Evolutionary conservation across 2,329 filamentous ascomycete genomes (phyloP).

Genomic region (Claviceps sorghi): DNA sequence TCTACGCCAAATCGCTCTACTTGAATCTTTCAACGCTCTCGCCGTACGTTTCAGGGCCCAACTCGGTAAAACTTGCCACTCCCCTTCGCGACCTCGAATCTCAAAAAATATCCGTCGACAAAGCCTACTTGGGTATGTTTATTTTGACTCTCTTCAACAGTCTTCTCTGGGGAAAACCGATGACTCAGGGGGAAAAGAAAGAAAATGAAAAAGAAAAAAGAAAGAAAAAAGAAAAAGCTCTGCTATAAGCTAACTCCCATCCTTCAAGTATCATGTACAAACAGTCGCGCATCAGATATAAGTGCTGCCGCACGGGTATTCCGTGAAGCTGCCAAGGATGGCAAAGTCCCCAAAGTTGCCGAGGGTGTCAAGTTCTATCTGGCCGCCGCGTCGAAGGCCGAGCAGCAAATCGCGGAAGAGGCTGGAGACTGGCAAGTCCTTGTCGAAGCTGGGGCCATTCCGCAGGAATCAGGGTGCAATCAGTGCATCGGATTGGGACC

Average conservation of each 20-base stretch:
- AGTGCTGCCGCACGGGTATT: not conserved
- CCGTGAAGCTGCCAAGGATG: conserved; percentile 29
- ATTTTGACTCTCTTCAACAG: no score
- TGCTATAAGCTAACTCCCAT: not conserved
- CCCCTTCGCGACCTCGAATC: not conserved
- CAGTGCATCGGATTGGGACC: conserved; percentile 72
- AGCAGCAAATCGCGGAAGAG: conserved; percentile 64
- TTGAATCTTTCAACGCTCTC: conserved; percentile 71
- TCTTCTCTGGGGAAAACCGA: no score
- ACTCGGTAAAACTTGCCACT: conserved; percentile 49
- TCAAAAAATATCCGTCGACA: not conserved
- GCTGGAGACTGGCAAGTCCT: conserved; percentile 71
- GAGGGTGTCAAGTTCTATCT: conserved; percentile 73
- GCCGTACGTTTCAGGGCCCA: conserved; percentile 75
- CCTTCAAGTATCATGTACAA: not conserved
- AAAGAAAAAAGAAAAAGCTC: not conserved
- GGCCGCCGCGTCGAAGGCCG: conserved; percentile 63
- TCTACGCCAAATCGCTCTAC: conserved; percentile 71
- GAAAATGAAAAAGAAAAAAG: not conserved
- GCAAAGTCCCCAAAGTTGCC: conserved; percentile 53
- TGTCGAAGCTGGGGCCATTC: conserved; percentile 19
- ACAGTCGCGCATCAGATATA: not conserved
- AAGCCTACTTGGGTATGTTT: not conserved
- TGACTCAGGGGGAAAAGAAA: no score
- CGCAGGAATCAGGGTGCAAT: conserved; percentile 30